Evolutionary conservation across 768 basidiomycete genomes (phyloP).

Genomic region (Leccinum fibrillosum): DNA sequence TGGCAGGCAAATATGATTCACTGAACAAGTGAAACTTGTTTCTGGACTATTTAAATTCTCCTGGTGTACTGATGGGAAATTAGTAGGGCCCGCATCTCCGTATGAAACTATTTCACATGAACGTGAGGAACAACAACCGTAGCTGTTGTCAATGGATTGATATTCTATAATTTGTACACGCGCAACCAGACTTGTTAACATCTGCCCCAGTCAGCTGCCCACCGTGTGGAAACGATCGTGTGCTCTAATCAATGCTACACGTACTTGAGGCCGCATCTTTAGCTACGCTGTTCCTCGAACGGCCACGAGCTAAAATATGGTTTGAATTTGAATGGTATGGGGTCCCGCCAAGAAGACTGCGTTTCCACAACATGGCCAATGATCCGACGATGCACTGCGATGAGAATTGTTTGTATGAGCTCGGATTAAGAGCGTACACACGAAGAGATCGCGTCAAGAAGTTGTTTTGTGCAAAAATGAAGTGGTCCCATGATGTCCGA

Average conservation of each 20-base stretch:
- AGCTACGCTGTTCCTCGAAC: not conserved
- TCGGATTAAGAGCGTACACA: not conserved
- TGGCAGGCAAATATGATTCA: not conserved
- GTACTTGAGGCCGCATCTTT: not conserved
- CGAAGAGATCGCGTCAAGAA: not conserved
- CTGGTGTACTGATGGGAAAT: not conserved
- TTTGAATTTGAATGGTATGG: not conserved
- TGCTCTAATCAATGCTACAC: not conserved
- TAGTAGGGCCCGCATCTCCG: not conserved
- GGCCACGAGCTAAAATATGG: not conserved
- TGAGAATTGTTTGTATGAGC: not conserved
- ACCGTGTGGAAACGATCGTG: not conserved
- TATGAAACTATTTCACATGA: not conserved
- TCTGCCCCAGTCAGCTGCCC: not conserved
- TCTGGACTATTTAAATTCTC: not conserved
- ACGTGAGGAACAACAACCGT: not conserved
- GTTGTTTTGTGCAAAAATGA: not conserved
- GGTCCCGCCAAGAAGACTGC: not conserved
- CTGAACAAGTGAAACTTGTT: too few species aligned
- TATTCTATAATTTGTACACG: not conserved
- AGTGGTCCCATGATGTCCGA: not conserved
- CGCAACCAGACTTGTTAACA: not conserved
- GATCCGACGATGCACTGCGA: not conserved
- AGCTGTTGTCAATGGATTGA: not conserved
- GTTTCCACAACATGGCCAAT: not conserved